Percentiles rank a stretch among this genome's conserved stretches.
These are phyloP conservation scores for Rhizoctonia solani DNA, from an alignment of 1,284 basidiomycete species.

Conservation along the genomic window DNA sequence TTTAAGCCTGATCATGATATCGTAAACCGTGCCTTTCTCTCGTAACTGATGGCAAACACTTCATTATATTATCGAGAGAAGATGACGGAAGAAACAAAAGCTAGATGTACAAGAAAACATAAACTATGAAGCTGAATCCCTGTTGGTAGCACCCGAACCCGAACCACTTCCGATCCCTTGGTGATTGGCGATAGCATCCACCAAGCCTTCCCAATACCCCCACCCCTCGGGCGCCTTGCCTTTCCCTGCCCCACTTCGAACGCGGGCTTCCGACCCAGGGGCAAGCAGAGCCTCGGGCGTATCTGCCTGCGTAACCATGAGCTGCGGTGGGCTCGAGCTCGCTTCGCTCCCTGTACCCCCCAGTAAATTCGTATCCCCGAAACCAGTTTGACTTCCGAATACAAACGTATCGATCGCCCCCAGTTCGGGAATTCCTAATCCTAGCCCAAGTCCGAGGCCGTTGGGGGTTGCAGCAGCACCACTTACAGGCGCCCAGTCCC, in stretches of 20 bases:
- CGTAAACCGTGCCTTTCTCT: no score
- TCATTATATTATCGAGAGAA: no score
- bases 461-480: not conserved
- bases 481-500: not conserved
- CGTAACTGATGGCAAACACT: no score
- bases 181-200: constrained; percentile 17
- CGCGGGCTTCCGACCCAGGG: not conserved
- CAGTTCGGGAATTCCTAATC: not conserved
- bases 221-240: constrained; percentile 17
- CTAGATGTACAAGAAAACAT: no score
- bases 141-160: no score
- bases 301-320: not conserved
- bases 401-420: not conserved
- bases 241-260: not conserved
- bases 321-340: not conserved
- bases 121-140: no score
- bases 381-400: not conserved
- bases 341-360: not conserved
- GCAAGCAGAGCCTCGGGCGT: constrained; percentile 9
- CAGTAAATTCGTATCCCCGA: not conserved
- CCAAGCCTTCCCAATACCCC: constrained; percentile 22
- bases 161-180: constrained; percentile 20
- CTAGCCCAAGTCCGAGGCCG: constrained; percentile 10
- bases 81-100: no score
- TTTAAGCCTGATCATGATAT: no score